phyloP scores from a whole-genome alignment of 306 rosid genomes.

The Astragalus membranaceus region DNA sequence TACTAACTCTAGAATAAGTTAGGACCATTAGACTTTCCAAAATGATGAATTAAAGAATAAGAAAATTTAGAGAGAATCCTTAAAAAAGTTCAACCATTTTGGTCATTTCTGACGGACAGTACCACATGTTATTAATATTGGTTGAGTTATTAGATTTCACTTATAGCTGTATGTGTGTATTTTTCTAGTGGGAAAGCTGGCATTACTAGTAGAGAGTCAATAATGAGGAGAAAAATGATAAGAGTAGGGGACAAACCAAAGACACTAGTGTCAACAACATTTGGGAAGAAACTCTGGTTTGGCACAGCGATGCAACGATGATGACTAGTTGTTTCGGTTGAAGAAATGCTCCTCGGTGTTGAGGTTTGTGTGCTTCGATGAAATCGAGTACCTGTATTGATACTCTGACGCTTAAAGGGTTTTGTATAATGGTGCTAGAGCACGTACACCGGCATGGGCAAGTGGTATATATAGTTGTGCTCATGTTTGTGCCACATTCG shows the following conservation, averaged over 20 bases:
- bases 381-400: too few species aligned
- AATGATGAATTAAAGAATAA: background rate
- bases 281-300: background rate
- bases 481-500: too few species aligned
- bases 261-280: background rate
- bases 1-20: background rate
- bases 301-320: too few species aligned
- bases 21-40: conserved; percentile 19
- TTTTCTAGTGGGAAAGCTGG: background rate
- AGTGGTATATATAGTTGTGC: too few species aligned
- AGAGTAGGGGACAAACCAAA: background rate
- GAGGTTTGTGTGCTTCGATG: too few species aligned
- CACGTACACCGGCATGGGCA: too few species aligned
- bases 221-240: background rate
- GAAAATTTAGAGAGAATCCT: background rate
- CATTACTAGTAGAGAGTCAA: background rate
- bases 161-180: background rate
- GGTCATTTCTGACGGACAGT: conserved; percentile 1
- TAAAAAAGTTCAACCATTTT: background rate
- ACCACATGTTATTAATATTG: conserved; percentile 20
- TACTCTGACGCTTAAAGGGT: too few species aligned
- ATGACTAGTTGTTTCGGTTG: too few species aligned
- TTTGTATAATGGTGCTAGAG: too few species aligned
- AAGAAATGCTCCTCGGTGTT: too few species aligned
- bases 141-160: background rate